Conservation (phyloP, 805 yeast species). For the Clavispora phyllophila region DNA sequence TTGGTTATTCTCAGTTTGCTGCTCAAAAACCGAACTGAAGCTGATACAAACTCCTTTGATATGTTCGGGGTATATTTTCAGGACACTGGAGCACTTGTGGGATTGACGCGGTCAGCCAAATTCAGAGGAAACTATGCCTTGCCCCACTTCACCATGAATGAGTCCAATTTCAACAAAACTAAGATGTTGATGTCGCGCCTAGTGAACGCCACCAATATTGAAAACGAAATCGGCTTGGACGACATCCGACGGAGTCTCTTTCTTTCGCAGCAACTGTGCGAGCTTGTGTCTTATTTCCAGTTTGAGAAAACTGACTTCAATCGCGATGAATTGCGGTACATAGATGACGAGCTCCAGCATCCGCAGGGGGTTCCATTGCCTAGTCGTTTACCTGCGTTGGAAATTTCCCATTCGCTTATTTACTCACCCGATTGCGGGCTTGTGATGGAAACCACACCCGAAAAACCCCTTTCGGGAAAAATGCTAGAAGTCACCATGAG, state of each 20-base stretch:
- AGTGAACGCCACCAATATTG: conserved; percentile 38
- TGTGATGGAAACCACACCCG: conserved; percentile 27
- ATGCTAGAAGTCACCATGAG: conserved; percentile 44
- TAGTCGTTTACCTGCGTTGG: conserved; percentile 47
- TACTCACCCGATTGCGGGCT: conserved; percentile 91
- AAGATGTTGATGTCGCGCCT: conserved; percentile 41
- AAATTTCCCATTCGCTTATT: conserved; percentile 50
- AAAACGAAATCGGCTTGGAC: conserved; percentile 34
- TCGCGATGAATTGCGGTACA: conserved; percentile 46
- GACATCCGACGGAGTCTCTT: conserved; percentile 32
- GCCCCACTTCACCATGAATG: conserved; percentile 48
- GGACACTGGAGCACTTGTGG: conserved; percentile 56
- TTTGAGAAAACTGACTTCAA: conserved; percentile 55
- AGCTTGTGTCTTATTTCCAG: conserved; percentile 64
- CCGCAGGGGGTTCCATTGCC: conserved; percentile 81
- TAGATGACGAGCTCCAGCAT: conserved; percentile 66
- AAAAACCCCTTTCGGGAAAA: conserved; percentile 42
- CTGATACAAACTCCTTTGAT: conserved; percentile 44
- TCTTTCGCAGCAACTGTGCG: conserved; percentile 50
- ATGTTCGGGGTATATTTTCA: conserved; percentile 65
- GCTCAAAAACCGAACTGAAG: conserved; percentile 42
- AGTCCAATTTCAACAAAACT: conserved; percentile 39
- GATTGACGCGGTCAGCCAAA: conserved; percentile 58
- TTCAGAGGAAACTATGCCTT: conserved; percentile 58
- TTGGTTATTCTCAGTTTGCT: conserved; percentile 24